phyloP scores from a whole-genome alignment of 345 rosid species.

The Hypericum perforatum region DNA sequence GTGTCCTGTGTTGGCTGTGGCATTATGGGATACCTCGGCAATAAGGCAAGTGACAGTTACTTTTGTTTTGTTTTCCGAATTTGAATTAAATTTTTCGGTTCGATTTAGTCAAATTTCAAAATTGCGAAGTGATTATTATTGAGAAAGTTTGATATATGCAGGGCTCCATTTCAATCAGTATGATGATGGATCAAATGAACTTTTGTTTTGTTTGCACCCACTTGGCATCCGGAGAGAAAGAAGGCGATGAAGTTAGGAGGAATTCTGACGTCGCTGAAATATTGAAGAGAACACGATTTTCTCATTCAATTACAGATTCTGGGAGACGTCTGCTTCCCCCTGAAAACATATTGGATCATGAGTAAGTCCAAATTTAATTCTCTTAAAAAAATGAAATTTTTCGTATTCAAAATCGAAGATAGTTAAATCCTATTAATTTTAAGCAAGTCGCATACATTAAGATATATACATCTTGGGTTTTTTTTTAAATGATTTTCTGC shows the following conservation, averaged over 20 bases:
- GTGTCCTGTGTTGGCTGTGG: constrained; percentile 94
- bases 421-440: too few species aligned
- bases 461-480: not conserved
- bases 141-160: constrained; percentile 11
- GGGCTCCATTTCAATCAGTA: constrained; percentile 90
- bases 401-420: too few species aligned
- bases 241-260: constrained; percentile 72
- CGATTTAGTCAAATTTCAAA: too few species aligned
- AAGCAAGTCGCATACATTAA: too few species aligned
- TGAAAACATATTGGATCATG: constrained; percentile 60
- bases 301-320: constrained; percentile 27
- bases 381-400: too few species aligned
- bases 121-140: not conserved
- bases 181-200: constrained; percentile 52
- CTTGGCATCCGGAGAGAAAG: constrained; percentile 86
- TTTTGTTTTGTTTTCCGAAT: not conserved
- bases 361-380: constrained; percentile 34
- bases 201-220: constrained; percentile 89
- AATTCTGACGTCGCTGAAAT: constrained; percentile 78
- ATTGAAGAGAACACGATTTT: constrained; percentile 67
- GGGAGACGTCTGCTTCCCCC: constrained; percentile 23
- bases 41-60: constrained; percentile 27
- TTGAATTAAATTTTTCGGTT: too few species aligned
- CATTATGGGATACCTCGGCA: constrained; percentile 92
- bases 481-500: not conserved